Evolutionary conservation across 164 flowering plant species (phyloP).

Genomic region (Malania oleifera): DNA sequence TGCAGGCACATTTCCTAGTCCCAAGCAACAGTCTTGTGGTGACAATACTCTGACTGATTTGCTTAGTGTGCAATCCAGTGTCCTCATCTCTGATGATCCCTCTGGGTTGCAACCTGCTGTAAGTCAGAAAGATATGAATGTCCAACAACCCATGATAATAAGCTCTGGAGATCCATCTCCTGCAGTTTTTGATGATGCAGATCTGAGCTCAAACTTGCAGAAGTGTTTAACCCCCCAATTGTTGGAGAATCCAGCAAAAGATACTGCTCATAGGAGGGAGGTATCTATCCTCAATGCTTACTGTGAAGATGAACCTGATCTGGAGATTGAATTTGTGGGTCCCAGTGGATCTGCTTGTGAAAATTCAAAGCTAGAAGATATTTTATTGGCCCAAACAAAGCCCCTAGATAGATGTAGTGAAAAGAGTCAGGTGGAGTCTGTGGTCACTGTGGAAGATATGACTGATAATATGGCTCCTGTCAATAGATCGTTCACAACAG

Average conservation of each 20-base stretch:
- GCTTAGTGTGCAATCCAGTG: conserved; percentile 11
- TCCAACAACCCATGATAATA: conserved; percentile 4
- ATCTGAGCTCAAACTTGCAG: neutral
- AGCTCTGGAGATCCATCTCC: neutral
- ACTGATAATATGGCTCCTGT: conserved; percentile 2
- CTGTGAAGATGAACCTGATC: conserved; percentile 4
- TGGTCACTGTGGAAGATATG: conserved; percentile 8
- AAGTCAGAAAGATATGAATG: conserved; percentile 8
- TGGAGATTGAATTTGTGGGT: conserved; percentile 8
- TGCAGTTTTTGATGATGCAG: conserved; percentile 8
- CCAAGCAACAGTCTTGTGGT: conserved; percentile 11
- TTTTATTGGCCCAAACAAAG: neutral
- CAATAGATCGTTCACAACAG: conserved; percentile 6
- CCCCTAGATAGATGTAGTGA: neutral
- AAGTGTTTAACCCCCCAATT: neutral
- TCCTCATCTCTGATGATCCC: conserved; percentile 1
- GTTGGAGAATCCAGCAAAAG: conserved; percentile 8
- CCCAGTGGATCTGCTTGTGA: neutral
- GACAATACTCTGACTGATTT: conserved; percentile 10
- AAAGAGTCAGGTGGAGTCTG: conserved; percentile 12
- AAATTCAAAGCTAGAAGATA: conserved; percentile 8
- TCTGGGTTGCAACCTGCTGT: conserved; percentile 9
- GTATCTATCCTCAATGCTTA: conserved; percentile 13
- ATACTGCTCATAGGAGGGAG: conserved; percentile 2
- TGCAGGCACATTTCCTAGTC: conserved; percentile 6